Evolutionary conservation across 176 grass and related monocot genomes (phyloP), one percentile per base, ranked within the genome.

Genomic region (Triticum dicoccoides): DNA sequence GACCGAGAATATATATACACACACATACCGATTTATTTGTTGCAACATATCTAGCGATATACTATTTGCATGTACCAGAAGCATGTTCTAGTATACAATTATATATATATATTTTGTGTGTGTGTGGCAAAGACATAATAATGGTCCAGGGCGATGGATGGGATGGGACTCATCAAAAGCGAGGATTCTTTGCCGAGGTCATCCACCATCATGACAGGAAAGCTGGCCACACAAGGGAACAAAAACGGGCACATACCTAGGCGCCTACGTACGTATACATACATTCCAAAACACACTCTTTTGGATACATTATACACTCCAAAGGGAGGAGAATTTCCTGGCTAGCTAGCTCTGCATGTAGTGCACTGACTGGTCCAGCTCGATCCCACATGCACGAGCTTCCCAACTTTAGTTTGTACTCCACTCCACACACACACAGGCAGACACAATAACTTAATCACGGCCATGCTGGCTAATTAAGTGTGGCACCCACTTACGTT

Each of bases 401-500:
- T 78, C 81, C 15, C 81, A 81, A 27, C 86, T 88, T 81, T 80
- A 82, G 29, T 77, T 23, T 83, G 87, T 73, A 78, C 68, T 78
- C 54, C 54, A 45, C 42, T 45, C 42, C 42, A 44, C 42, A 44
- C 38, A 54, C 51, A 42, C 70, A 44, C 42, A 24, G 11, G 25
- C 12, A 66, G 21, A 66, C 41, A 18, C 29, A 76, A 32, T 38
- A 51, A 76, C 54, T 86, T 84, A 92, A 81, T 86, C 77, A 69
- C 47, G 83, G 30, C 35, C 64, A 79, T 34, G 85, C 79, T 54
- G 5, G 51, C 51, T 80, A 69, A 86, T 17, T 76, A 76, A 52
- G 73, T 76, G 93, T 95, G 90, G 83, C 88, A 79, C 88, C 81
- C 81, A 94, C 87, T 90, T 69, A 20, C 21, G 20, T 59, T 59